phyloP scores from a whole-genome alignment of 371 early-diverging fungal species.

The Mucor sp. region DNA sequence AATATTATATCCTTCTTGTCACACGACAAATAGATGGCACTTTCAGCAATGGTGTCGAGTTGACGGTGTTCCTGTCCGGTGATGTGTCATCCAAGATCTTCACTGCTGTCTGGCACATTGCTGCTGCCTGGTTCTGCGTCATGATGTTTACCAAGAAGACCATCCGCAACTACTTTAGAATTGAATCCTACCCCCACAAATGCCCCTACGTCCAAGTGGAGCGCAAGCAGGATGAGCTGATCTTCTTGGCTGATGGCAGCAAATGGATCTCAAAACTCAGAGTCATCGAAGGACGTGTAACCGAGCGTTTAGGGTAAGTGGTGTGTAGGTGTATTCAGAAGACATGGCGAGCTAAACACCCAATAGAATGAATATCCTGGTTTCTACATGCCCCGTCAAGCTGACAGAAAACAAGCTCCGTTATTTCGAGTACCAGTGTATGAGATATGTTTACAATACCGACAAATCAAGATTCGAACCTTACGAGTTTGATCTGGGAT shows the following conservation, averaged over 20 bases:
- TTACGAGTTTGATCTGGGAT: slow-evolving; percentile 56
- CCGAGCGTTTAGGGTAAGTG: slow-evolving; percentile 15
- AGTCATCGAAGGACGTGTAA: slow-evolving; percentile 26
- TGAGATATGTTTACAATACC: slow-evolving; percentile 66
- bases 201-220: slow-evolving; percentile 66
- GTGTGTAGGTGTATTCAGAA: neutral
- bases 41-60: slow-evolving; percentile 32
- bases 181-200: slow-evolving; percentile 45
- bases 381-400: slow-evolving; percentile 46
- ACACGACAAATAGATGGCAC: slow-evolving; percentile 37
- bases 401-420: slow-evolving; percentile 48
- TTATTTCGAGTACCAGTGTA: slow-evolving; percentile 75
- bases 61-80: slow-evolving; percentile 52
- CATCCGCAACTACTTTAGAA: slow-evolving; percentile 64
- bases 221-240: slow-evolving; percentile 52
- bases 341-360: neutral
- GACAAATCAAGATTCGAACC: slow-evolving; percentile 52
- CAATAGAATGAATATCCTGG: slow-evolving; percentile 34
- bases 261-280: slow-evolving; percentile 35
- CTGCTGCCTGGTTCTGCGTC: slow-evolving; percentile 61
- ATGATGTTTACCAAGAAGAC: slow-evolving; percentile 44
- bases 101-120: slow-evolving; percentile 67
- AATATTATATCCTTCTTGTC: slow-evolving; percentile 2
- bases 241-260: slow-evolving; percentile 55
- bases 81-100: slow-evolving; percentile 62